Percentiles rank a stretch among this genome's conserved stretches.
Conservation (phyloP, 1,284 basidiomycete genomes). For the Sutorius eximius region DNA sequence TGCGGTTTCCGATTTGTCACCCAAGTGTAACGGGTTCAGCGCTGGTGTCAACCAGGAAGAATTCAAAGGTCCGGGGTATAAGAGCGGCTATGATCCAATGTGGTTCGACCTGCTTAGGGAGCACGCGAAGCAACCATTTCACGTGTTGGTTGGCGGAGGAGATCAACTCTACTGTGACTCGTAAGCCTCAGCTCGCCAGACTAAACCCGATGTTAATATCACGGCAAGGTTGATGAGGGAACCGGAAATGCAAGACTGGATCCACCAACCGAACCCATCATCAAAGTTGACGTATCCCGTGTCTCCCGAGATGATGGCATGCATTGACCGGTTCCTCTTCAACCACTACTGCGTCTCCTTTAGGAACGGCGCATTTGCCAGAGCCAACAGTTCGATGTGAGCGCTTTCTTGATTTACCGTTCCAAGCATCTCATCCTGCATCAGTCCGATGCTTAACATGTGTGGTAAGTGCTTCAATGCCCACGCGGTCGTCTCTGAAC, state of each 20-base stretch:
- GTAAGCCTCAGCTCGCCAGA: conserved; percentile 36
- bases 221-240: conserved; percentile 60
- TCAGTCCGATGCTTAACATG: conserved; percentile 66
- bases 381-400: conserved; percentile 91
- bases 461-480: conserved; percentile 42
- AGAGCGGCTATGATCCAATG: conserved; percentile 82
- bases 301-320: conserved; percentile 71
- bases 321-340: conserved; percentile 89
- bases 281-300: conserved; percentile 65
- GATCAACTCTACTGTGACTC: conserved; percentile 83
- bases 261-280: conserved; percentile 62
- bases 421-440: conserved; percentile 3
- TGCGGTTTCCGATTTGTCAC: neutral
- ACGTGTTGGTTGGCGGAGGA: conserved; percentile 82
- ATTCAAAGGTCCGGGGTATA: conserved; percentile 73
- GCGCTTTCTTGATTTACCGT: conserved; percentile 26
- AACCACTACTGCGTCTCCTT: conserved; percentile 90
- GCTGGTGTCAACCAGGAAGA: conserved; percentile 78
- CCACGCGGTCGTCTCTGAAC: neutral
- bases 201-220: conserved; percentile 2
- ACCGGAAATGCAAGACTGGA: conserved; percentile 82
- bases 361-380: conserved; percentile 87
- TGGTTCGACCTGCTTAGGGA: conserved; percentile 89
- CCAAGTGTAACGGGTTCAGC: conserved; percentile 82
- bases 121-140: conserved; percentile 82